Evolutionary conservation across 768 basidiomycete genomes (phyloP), one percentile per base, ranked within the genome.

Genomic region (Serendipita indica): DNA sequence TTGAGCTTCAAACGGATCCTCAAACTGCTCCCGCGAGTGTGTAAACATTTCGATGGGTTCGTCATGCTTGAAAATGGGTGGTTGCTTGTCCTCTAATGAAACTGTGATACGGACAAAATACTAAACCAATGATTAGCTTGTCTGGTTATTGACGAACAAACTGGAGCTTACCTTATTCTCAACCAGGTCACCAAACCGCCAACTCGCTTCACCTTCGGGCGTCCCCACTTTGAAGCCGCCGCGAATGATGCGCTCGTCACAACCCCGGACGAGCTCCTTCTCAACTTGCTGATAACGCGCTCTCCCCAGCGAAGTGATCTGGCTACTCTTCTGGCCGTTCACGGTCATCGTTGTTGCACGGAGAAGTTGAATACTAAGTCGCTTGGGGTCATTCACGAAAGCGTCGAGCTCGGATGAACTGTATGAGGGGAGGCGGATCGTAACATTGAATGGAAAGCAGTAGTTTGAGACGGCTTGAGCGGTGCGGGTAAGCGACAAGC

Each of bases 41-140:
- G 49, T 22, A 54, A 54, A 54, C 49, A 54, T 54, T 54, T 54
- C 20, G 30, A 54, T 54, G 16, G 20, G 20, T 30, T 54, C 49
- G 12, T 54, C 49, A 27, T 54, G 49, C n/a, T 27, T 25, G 22
- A 54, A 54, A 1, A 54, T 54, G 16, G 49, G 49, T 4, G 1
- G 1, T 2, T 54, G 20, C 12, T 27, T 27, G 10, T 54, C 22
- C 4, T 27, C 16, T 16, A 54, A n/a, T 28, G 20, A 27, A 10
- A 54, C 10, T 30, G 2, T 27, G 1, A 54, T 28, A 18, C 49
- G 3, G 1, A 54, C n/a, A 2, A 54, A 25, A 54, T 54, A 54
- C 3, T 46, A 27, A 37, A n/a, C n/a, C n/a, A n/a, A n/a, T n/a
- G n/a, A n/a, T n/a, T n/a, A n/a, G n/a, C n/a, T n/a, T n/a, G n/a